Evolutionary conservation across 2,329 filamentous ascomycete species (phyloP).

Genomic region (Chaetoscypha palmicola): DNA sequence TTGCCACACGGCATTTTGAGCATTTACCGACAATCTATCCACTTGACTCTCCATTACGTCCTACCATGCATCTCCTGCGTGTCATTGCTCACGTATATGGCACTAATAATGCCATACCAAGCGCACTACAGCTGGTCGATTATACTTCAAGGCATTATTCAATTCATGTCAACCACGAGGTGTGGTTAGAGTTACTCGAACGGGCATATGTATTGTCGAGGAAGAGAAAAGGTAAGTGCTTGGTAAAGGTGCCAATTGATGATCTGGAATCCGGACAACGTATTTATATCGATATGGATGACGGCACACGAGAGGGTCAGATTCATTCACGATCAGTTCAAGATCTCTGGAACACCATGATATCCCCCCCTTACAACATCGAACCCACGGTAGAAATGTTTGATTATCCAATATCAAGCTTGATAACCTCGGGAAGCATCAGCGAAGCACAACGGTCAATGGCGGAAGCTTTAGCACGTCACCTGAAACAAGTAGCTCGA

Average conservation of each 20-base stretch:
- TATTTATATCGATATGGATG: not conserved
- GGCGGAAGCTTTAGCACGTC: not conserved
- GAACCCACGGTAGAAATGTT: conserved; percentile 26
- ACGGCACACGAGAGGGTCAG: not conserved
- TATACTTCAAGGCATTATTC: conserved; percentile 53
- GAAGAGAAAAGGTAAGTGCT: conserved; percentile 7
- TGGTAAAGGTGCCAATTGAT: not conserved
- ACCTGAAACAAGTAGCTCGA: not conserved
- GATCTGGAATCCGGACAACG: not conserved
- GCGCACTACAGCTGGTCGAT: conserved; percentile 53
- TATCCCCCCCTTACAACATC: conserved; percentile 26
- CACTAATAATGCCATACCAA: conserved; percentile 54
- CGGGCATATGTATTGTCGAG: conserved; percentile 54
- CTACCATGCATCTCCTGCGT: conserved; percentile 51
- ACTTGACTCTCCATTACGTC: conserved; percentile 47
- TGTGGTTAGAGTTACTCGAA: conserved; percentile 62
- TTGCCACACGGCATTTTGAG: conserved; percentile 8
- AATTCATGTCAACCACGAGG: conserved; percentile 46
- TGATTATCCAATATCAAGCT: conserved; percentile 18
- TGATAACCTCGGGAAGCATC: not conserved
- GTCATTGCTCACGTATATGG: conserved; percentile 63
- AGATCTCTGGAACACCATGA: conserved; percentile 27
- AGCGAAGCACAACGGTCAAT: not conserved
- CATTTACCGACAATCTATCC: conserved; percentile 35
- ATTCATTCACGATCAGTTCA: conserved; percentile 19